phyloP scores from a whole-genome alignment of 257 asterid genomes.

The Solanum pinnatisectum region DNA sequence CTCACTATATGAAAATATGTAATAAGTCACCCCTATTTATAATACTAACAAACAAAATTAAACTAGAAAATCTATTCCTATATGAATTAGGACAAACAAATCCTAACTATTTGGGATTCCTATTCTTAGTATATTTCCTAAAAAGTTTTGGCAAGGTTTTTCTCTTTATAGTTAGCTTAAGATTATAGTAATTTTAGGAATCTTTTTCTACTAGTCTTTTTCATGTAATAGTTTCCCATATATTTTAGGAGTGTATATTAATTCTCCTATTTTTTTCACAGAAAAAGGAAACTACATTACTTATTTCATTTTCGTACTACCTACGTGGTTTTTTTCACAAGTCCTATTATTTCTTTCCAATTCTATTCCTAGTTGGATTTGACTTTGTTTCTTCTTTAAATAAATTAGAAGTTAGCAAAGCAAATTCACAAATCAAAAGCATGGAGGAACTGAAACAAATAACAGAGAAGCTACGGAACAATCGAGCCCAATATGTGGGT shows the following conservation, averaged over 20 bases:
- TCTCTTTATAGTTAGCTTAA: neutral
- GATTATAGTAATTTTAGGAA: neutral
- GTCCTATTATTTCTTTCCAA: neutral
- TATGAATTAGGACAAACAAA: neutral
- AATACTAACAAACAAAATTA: neutral
- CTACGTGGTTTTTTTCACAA: neutral
- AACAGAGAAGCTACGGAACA: constrained; percentile 33
- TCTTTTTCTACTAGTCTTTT: too few species aligned
- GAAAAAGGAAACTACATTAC: too few species aligned
- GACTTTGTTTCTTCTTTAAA: neutral
- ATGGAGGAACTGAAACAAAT: constrained; percentile 81
- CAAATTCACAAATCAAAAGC: neutral
- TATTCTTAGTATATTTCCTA: neutral
- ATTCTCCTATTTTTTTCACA: too few species aligned
- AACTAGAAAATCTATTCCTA: neutral
- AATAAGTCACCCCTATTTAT: neutral
- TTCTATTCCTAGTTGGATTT: neutral
- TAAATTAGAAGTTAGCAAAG: neutral
- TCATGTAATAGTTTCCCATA: neutral
- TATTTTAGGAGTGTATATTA: too few species aligned
- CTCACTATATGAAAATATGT: neutral
- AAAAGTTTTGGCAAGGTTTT: neutral
- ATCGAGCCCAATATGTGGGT: constrained; percentile 44
- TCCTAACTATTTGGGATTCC: neutral
- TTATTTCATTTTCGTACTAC: neutral